Conservation (phyloP, 768 basidiomycete species). For the Boletales sp. region DNA sequence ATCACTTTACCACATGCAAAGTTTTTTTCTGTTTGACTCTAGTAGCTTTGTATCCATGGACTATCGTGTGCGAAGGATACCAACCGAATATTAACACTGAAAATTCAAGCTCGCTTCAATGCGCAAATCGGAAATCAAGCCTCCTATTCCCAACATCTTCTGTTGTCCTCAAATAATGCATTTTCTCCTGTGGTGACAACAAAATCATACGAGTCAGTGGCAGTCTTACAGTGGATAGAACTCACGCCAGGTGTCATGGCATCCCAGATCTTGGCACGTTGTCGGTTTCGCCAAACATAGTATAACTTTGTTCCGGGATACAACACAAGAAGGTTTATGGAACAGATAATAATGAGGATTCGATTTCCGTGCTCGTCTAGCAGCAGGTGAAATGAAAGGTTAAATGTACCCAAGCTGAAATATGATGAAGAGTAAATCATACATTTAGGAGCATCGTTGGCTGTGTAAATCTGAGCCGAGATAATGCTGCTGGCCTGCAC, state of each 20-base stretch:
- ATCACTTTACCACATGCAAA: too few relatives aligned
- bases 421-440: slow-evolving; percentile 6
- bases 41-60: too few relatives aligned
- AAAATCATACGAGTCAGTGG: neutral
- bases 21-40: too few relatives aligned
- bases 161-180: slow-evolving; percentile 38
- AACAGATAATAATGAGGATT: slow-evolving; percentile 47
- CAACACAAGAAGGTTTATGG: slow-evolving; percentile 47
- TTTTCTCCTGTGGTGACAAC: slow-evolving; percentile 41
- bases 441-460: slow-evolving; percentile 57
- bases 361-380: slow-evolving; percentile 57
- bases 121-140: slow-evolving; percentile 61
- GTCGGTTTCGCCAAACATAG: slow-evolving; percentile 58
- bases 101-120: slow-evolving; percentile 27
- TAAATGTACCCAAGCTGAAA: neutral
- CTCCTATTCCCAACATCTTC: slow-evolving; percentile 57
- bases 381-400: neutral
- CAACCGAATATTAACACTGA: too few relatives aligned
- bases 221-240: neutral
- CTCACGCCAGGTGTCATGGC: slow-evolving; percentile 48
- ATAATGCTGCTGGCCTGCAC: slow-evolving; percentile 44
- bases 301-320: slow-evolving; percentile 55
- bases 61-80: too few relatives aligned
- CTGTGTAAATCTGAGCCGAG: slow-evolving; percentile 54
- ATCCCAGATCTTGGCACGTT: slow-evolving; percentile 54